Base-by-base conservation (phyloP, 768 basidiomycete genomes). In the Amanita rimosa region DNA sequence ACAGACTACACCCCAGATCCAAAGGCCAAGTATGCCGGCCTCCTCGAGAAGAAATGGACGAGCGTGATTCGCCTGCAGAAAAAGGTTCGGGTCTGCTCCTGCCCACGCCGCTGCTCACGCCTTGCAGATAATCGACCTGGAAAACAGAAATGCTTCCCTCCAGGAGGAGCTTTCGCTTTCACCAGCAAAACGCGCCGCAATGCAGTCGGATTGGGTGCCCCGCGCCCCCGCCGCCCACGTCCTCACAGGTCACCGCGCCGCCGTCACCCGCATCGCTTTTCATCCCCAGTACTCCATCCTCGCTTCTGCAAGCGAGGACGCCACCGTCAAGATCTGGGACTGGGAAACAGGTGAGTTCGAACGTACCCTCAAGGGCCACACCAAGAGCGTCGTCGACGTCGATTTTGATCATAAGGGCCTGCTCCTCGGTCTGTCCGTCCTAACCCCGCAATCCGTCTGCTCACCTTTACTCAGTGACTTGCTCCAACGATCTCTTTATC, bases 21-120 rank as follows among this genome's bases (percentile, higher is more conserved):
- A 19, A 91, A 87, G 61, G 81, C 89, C 44, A 85, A 88, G 62
- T 85, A 82, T 58, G 81, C 82, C 1, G 93, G 92, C 1, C 67
- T 97, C 49, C 67, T 97, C 52, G 94, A 91, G 71, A 95, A 95
- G 82, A 97, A 97, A 66, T 97, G 94, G 94, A 95, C 90, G 43
- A 89, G 85, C 60, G 91, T 96, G 29, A 94, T 97, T 51, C 77
- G 94, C 55, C 66, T 97, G 62, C 94, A 97, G 71, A 90, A 94
- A 75, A 95, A 94, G 81, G 91, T 85, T 52, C 54, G 59, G 56
- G 26, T 33, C 42, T 37, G 39, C 53, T 46, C 22, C 16, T n/a
- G 27, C 5, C 17, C 37, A 7, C 14, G 16, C 24, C 35, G 21
- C 43, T 26, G 8, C 26, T 40, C 57, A 53, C 26, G 29, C 14